Evolutionary conservation across 306 rosid genomes (phyloP), one percentile per base, ranked within the genome.

Genomic region (Acacia melanoxylon): DNA sequence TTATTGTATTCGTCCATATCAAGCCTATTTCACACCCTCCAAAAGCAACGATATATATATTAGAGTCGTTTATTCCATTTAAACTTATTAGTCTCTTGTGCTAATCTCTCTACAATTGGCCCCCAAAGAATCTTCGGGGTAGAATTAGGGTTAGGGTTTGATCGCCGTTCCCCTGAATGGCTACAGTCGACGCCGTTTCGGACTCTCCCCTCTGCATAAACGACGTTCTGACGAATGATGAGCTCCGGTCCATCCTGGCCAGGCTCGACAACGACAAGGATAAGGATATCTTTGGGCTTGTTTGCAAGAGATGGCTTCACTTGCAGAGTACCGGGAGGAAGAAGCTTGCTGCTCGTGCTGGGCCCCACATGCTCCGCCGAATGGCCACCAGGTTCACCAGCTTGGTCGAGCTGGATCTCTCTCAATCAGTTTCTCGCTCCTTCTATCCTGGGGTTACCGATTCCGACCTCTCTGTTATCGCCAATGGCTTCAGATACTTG

Each of bases 381-480:
- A 87, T 95, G 91, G 98, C 99, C 5, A 91, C 88, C 56, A 84
- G 99, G 80, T 95, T 95, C 86, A 87, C 91, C 31, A 83, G 92
- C 46, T 89, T 93, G 80, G 80, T 77, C 42, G 94, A 95, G 59
- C 79, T 95, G 77, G 98, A 93, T 82, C 92, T 93, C 33, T 91
- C 98, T 3, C 99, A 93, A 87, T 95, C 98, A n/a, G 22, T 70
- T 86, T 91, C 98, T 74, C 89, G 99, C n/a, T 95, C 99, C 68
- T 95, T 95, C 85, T 92, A 84, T 76, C 99, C 99, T 6, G 99
- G 99, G 3, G 93, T 93, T 46, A 88, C 92, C 9, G 92, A 95
- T 85, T 92, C 98, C 16, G 98, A 93, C 80, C 98, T 93, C 68
- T 33, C 87, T 48, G 96, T 95, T 74, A 89, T 93, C 48, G 96